Evolutionary conservation across 208 protist genomes (phyloP).

Genomic region (Wallacemonas rigidus): DNA sequence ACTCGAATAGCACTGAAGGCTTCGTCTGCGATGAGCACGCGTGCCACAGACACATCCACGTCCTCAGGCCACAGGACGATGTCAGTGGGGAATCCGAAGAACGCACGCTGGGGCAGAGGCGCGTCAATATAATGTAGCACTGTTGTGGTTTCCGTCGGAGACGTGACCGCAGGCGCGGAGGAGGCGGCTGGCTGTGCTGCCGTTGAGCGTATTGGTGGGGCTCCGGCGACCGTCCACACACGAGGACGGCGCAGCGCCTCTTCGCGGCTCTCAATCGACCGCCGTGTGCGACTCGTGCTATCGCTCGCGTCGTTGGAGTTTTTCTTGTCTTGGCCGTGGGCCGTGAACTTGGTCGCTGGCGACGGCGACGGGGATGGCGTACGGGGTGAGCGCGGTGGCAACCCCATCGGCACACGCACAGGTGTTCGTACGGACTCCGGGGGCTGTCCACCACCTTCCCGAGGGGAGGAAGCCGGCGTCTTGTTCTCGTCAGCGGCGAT

Average conservation of each 20-base stretch:
- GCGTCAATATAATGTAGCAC: conserved; percentile 43
- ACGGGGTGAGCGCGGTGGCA: conserved; percentile 11
- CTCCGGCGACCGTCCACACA: conserved; percentile 71
- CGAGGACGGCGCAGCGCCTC: conserved; percentile 21
- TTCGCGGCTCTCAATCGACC: not conserved
- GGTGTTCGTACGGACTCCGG: not conserved
- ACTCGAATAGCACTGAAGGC: conserved; percentile 47
- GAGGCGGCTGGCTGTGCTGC: not conserved
- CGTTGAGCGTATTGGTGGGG: conserved; percentile 2
- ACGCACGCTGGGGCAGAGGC: conserved; percentile 24
- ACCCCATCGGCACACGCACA: not conserved
- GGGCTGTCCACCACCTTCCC: not conserved
- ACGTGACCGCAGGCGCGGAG: not conserved
- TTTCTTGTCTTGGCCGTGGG: not conserved
- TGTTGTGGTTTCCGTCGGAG: not conserved
- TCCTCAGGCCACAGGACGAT: conserved; percentile 47
- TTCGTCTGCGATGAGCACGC: conserved; percentile 53
- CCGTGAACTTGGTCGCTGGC: not conserved
- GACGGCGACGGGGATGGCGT: conserved; percentile 4
- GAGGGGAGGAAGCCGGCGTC: too few relatives aligned
- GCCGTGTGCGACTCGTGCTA: not conserved
- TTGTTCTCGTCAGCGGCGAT: too few relatives aligned
- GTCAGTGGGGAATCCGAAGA: conserved; percentile 48
- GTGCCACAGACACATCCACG: conserved; percentile 28
- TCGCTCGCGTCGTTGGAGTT: not conserved